Evolutionary conservation across 2,329 filamentous ascomycete genomes (phyloP).

Genomic region (Gnomoniopsis sp.): DNA sequence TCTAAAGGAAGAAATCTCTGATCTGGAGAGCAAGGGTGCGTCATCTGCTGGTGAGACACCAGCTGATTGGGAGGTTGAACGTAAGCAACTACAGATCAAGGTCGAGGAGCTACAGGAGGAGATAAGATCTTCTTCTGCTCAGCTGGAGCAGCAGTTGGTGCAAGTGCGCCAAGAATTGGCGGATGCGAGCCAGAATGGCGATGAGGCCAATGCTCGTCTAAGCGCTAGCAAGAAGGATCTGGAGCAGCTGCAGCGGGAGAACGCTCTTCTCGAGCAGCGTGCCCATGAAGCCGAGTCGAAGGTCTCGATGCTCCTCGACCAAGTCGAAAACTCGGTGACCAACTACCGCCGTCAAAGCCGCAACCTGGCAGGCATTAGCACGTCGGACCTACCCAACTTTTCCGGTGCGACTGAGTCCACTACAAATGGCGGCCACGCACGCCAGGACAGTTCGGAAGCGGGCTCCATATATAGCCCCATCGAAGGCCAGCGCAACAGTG

Average conservation of each 20-base stretch:
- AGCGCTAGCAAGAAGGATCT: constrained; percentile 62
- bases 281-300: constrained; percentile 89
- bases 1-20: constrained; percentile 77
- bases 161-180: constrained; percentile 68
- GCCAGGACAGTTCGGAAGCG: constrained; percentile 55
- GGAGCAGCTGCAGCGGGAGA: constrained; percentile 80
- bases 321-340: constrained; percentile 90
- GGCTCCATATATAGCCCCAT: constrained; percentile 61
- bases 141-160: constrained; percentile 69
- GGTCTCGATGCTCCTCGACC: constrained; percentile 87
- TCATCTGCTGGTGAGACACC: constrained; percentile 39
- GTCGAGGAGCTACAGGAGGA: constrained; percentile 68
- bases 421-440: constrained; percentile 42
- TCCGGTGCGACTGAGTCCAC: constrained; percentile 25
- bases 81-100: constrained; percentile 61
- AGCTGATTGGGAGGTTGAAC: constrained; percentile 72
- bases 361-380: constrained; percentile 50
- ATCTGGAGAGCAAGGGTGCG: constrained; percentile 53
- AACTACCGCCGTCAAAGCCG: constrained; percentile 82
- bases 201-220: constrained; percentile 56
- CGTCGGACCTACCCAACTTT: constrained; percentile 37
- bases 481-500: constrained; percentile 54
- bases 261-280: constrained; percentile 74
- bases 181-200: constrained; percentile 52
- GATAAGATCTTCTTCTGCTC: constrained; percentile 60